Base-by-base conservation (phyloP, 164 flowering plant species). In the Dillenia turbinata region DNA sequence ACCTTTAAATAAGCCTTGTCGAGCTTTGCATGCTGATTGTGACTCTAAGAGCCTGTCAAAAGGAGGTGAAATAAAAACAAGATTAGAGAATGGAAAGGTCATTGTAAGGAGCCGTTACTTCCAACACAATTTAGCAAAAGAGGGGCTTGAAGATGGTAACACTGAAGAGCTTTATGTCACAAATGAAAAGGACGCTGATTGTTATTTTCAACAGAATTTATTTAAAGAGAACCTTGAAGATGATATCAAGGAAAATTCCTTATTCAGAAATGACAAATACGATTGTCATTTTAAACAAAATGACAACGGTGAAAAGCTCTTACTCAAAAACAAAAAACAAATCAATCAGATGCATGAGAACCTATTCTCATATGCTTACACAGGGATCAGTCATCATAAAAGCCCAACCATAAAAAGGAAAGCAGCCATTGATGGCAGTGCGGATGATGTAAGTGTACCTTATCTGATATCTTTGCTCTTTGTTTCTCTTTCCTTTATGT, bases 31-130 rank as follows among this genome's bases (percentile, higher is more conserved):
- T 5, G 77, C 71, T 77, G 78, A 72, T 57, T 63, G 45, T 26
- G 72, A 72, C 51, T 10, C 17, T 51, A 65, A 73, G 52, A 26
- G 56, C 46, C 59, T 48, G 11, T 47, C 56, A 9, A 73, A 68
- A 60, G 61, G 65, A 22, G 66, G 53, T 71, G 75, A 60, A 19
- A 72, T 66, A 17, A 73, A 75, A 72, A 66, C 61, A 14, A 62
- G 73, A 67, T 44, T 14, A 24, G 74, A 26, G 44, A 71, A 52
- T 49, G 68, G 73, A 53, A 82, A 73, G 65, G 75, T 64, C 64
- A 61, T 72, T 19, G 75, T 78, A 46, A 87, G 81, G 64, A 86
- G 91, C 77, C 57, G 75, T 16, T 85, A 79, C 76, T 89, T 89
- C 71, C 73, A 72, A 77, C 69, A 65, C 49, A 78, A 81, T 61